Evolutionary conservation across 2,329 filamentous ascomycete genomes (phyloP).

Genomic region (Cyphellophora attinorum): DNA sequence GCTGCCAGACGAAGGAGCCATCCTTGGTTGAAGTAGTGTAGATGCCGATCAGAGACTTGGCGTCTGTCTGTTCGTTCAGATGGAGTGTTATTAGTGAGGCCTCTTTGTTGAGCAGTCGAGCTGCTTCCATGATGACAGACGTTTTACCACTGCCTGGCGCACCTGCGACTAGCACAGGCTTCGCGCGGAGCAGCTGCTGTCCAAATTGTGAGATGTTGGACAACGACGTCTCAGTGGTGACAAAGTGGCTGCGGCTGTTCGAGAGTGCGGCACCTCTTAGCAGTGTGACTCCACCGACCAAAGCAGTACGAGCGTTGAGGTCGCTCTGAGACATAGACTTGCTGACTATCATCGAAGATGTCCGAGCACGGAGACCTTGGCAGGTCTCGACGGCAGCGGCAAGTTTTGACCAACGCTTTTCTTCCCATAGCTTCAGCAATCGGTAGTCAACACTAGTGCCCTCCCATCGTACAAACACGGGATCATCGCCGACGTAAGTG

Average conservation of each 20-base stretch:
- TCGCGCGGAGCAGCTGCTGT: constrained; percentile 52
- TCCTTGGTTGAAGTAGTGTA: constrained; percentile 84
- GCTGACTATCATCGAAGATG: too few species aligned
- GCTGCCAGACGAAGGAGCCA: constrained; percentile 83
- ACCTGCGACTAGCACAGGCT: constrained; percentile 73
- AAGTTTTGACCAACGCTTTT: constrained; percentile 43
- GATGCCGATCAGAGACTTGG: constrained; percentile 88
- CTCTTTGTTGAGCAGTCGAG: constrained; percentile 67
- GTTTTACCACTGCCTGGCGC: constrained; percentile 87
- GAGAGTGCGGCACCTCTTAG: constrained; percentile 47
- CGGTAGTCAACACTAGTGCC: constrained; percentile 66
- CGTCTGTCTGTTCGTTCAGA: constrained; percentile 95
- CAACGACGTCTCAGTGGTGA: constrained; percentile 63
- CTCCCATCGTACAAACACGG: constrained; percentile 65
- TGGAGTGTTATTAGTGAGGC: constrained; percentile 85
- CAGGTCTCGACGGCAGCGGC: constrained; percentile 34
- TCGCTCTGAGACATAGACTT: constrained; percentile 20
- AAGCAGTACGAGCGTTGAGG: constrained; percentile 52
- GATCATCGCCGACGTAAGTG: constrained; percentile 54
- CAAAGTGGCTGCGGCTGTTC: constrained; percentile 43
- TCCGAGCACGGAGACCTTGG: constrained; percentile 13
- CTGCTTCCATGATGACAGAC: constrained; percentile 70
- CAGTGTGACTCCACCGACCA: constrained; percentile 58
- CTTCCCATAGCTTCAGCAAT: constrained; percentile 59
- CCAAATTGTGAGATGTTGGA: constrained; percentile 64